Evolutionary conservation across 441 rosid genomes (phyloP), one percentile per base, ranked within the genome.

Genomic region (Melianthus villosus): DNA sequence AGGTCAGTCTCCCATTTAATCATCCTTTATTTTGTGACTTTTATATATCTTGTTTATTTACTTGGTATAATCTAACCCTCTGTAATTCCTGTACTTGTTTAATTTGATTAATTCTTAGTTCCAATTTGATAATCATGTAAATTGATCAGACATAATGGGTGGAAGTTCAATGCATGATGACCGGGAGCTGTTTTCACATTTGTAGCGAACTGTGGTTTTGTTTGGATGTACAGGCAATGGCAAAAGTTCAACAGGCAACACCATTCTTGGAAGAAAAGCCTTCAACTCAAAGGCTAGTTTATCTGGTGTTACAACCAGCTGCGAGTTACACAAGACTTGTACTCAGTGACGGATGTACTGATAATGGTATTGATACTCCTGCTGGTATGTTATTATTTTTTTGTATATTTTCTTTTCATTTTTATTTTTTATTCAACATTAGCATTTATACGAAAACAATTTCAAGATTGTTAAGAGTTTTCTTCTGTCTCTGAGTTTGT

Each of bases 181-280:
- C 46, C 73, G 93, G 92, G 86, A 82, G 64, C 48, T 82, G 19
- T 32, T 78, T 8, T 50, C 71, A n/a, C 67, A 57, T 34, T 57
- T 57, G 38, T 56, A 52, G 34, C 58, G 71, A 28, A 76, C 82
- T 6, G 44, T 76, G 17, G 93, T 83, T 51, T 55, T 87, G 42
- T 79, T 87, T 12, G 94, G 97, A 2, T 89, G 91, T 46, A 77
- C 97, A 0, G 94, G 97, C 0, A 87, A 82, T 43, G 97, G 94
- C 0, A 82, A 82, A 42, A 82, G 97, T 53, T 86, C 97, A 0
- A 87, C 94, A 0, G 97, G 94, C 6, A 87, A 87, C 38, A 79
- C 67, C 39, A 73, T 87, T 37, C 74, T 87, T 2, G 94, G 94
- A 11, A 57, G 50, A 41, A 80, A 44, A 55, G 80, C 66, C 30